Evolutionary conservation across 2,329 filamentous ascomycete species (phyloP).

Genomic region (Aspergillus piperis): DNA sequence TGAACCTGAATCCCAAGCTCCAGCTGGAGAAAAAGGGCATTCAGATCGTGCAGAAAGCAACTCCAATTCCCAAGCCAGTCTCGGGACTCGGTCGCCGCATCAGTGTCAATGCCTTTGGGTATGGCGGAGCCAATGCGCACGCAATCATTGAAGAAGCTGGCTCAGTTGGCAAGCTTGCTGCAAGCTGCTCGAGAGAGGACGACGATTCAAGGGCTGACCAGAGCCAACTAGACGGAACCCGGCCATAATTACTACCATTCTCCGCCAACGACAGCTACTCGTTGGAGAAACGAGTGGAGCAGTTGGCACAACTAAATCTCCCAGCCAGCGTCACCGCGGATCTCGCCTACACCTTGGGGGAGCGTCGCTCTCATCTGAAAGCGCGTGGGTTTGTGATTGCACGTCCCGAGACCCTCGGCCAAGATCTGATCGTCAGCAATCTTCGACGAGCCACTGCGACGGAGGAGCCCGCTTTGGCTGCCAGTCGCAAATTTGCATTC

Average conservation of each 20-base stretch:
- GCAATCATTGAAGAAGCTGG: slow-evolving; percentile 37
- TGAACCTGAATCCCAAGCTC: neutral
- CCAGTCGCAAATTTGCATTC: slow-evolving; percentile 16
- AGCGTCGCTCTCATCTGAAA: slow-evolving; percentile 8
- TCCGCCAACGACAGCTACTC: neutral
- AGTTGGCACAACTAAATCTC: neutral
- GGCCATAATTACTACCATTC: neutral
- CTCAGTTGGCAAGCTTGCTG: neutral
- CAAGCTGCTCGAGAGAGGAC: neutral
- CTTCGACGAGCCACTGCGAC: neutral
- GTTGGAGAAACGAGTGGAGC: neutral
- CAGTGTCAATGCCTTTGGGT: slow-evolving; percentile 48
- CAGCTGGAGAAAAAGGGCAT: neutral
- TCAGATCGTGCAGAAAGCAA: slow-evolving; percentile 3
- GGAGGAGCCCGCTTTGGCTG: neutral
- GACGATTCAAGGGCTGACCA: neutral
- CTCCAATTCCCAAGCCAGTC: neutral
- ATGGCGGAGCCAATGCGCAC: slow-evolving; percentile 50
- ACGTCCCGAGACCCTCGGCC: neutral
- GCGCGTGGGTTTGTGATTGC: neutral
- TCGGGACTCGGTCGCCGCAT: slow-evolving; percentile 16
- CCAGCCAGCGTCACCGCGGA: neutral
- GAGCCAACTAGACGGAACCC: neutral
- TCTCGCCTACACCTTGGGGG: slow-evolving; percentile 15
- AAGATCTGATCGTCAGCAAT: neutral